A percentile compares a stretch with the other conserved stretches of the same genome.
Conservation (phyloP, 2,329 filamentous ascomycete species). For the Colletotrichum sojae region DNA sequence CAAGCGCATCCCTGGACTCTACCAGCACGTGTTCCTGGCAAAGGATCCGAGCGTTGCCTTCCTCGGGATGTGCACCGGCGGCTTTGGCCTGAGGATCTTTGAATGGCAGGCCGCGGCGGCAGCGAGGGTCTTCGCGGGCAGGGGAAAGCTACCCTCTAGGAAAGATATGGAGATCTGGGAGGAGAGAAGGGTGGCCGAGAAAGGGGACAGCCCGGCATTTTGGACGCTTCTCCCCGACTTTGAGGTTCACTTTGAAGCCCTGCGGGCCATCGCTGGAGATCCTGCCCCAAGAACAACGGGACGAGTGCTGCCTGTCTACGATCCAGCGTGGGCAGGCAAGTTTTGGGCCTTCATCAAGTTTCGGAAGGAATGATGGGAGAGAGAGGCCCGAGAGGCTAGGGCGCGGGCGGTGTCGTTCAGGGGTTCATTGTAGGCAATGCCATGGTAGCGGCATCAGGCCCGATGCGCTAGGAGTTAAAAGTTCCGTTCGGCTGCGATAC, state of each 20-base stretch:
- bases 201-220: constrained; percentile 49
- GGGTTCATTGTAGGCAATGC: no score
- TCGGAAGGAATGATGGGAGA: no score
- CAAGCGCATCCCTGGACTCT: constrained; percentile 50
- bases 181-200: constrained; percentile 43
- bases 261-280: constrained; percentile 57
- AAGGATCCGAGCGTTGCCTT: constrained; percentile 52
- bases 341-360: no score
- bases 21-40: constrained; percentile 52
- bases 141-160: constrained; percentile 45
- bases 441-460: no score
- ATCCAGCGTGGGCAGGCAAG: no score
- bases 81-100: constrained; percentile 54
- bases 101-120: constrained; percentile 56
- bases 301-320: constrained; percentile 50
- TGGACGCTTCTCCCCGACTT: constrained; percentile 52
- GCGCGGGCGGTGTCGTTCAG: no score
- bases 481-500: no score
- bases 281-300: constrained; percentile 54
- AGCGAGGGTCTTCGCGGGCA: constrained; percentile 52
- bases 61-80: constrained; percentile 52
- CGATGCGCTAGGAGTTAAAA: no score
- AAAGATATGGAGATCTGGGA: constrained; percentile 51
- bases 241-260: constrained; percentile 54
- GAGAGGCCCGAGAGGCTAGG: no score